These are phyloP conservation scores for Rhizopogon sp. DNA, from an alignment of 768 basidiomycete genomes.

Conservation along the genomic window DNA sequence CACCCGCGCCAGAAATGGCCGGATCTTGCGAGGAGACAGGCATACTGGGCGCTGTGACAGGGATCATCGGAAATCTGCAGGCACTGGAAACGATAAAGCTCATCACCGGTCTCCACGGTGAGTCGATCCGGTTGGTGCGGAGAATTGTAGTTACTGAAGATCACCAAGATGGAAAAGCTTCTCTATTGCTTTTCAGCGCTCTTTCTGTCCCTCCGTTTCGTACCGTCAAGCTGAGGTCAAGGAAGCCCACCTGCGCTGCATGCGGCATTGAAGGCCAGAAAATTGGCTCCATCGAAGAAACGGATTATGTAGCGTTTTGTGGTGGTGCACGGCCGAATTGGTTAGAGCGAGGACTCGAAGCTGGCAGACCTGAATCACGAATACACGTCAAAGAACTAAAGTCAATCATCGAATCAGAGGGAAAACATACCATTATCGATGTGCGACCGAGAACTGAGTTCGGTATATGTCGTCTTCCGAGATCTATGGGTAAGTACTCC, in stretches of 20 bases:
- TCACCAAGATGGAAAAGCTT: constrained; percentile 50
- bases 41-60: constrained; percentile 84
- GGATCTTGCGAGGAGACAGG: constrained; percentile 88
- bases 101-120: constrained; percentile 63
- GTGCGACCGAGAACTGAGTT: constrained; percentile 78
- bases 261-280: constrained; percentile 56
- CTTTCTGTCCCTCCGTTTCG: constrained; percentile 70
- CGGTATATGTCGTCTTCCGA: constrained; percentile 78
- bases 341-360: constrained; percentile 46
- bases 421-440: constrained; percentile 52
- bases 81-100: constrained; percentile 86
- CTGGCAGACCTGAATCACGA: constrained; percentile 37
- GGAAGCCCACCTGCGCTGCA: constrained; percentile 65
- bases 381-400: constrained; percentile 48
- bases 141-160: constrained; percentile 2
- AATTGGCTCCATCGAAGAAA: constrained; percentile 43
- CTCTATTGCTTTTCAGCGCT: constrained; percentile 72
- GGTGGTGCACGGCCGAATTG: constrained; percentile 69
- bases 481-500: constrained; percentile 57
- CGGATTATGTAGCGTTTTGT: constrained; percentile 85
- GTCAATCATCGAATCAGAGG: constrained; percentile 27
- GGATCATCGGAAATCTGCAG: constrained; percentile 85
- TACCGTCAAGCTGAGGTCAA: constrained; percentile 72
- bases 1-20: constrained; percentile 56
- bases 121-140: constrained; percentile 7